Evolutionary conservation across 805 yeast genomes (phyloP), one percentile per base, ranked within the genome.

Genomic region (Starmerella ratchasimensis): DNA sequence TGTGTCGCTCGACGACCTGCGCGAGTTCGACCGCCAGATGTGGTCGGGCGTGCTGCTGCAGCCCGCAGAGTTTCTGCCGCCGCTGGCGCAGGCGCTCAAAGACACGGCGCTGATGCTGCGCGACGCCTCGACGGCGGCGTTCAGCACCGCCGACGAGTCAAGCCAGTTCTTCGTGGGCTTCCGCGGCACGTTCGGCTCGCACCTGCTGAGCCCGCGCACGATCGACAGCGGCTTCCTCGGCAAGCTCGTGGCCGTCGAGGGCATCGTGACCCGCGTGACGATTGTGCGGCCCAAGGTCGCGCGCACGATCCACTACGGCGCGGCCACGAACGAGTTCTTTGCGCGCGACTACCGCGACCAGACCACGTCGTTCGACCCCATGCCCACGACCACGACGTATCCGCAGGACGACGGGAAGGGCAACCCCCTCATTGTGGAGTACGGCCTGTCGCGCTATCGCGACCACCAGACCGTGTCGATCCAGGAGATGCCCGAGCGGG

Each of bases 401-500:
- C 97, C 97, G 16, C 79, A 93, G 0, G 93, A 82, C 52, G 98
- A 90, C 54, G 70, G 80, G 14, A 90, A 83, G 33, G 96, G 96
- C 5, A 77, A 86, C 60, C 82, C 81, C 49, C 63, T 90, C 47
- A 68, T 72, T 15, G 86, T 95, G 0, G 97, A 90, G 57, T 90
- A 82, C 53, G 98, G 98, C 1, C 80, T 76, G 54, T 77, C 86
- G 6, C 83, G 93, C 21, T 90, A 82, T 57, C 69, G 88, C 50
- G 98, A 90, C 60, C 95, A 88, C 57, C 98, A 90, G 61, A 79
- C 83, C 28, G 70, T 90, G 26, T 73, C 95, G 0, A 78, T 90
- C 26, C 98, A 90, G 59, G 98, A 90, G 62, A 81, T 90, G 82
- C 97, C 98, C 1, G 97, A 90, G 62, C 68, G 77, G 45, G 95